Conservation (phyloP, 441 rosid species). For the Adansonia rubrostipa region DNA sequence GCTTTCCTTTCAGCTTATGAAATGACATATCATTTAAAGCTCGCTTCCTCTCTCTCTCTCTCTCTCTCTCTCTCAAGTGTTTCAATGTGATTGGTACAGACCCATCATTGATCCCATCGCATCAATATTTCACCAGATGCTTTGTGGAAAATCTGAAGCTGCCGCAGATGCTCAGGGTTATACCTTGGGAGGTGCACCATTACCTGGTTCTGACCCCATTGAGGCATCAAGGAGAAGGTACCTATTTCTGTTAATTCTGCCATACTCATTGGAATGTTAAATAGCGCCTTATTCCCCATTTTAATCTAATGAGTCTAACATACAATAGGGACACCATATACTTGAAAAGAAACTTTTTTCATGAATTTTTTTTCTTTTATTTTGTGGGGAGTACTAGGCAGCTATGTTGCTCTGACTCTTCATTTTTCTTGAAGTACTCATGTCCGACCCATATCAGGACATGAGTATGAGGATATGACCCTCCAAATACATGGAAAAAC, state of each 20-base stretch:
- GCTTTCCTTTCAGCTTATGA: conserved; percentile 14
- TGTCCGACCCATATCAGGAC: too few species aligned
- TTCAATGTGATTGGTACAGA: conserved; percentile 43
- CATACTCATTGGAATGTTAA: not conserved
- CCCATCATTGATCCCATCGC: conserved; percentile 80
- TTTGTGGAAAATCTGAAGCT: conserved; percentile 71
- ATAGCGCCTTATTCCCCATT: not conserved
- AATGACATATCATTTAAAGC: conserved; percentile 1
- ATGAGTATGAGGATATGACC: too few species aligned
- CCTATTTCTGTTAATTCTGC: not conserved
- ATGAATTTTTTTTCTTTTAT: not conserved
- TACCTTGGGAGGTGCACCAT: conserved; percentile 62
- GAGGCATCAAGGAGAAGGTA: conserved; percentile 98
- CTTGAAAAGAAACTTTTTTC: not conserved
- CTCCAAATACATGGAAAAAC: too few species aligned
- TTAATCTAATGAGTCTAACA: not conserved
- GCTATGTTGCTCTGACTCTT: too few species aligned
- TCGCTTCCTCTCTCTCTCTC: too few species aligned
- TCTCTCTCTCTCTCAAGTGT: conserved; percentile 4
- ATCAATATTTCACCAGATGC: conserved; percentile 71
- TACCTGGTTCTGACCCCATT: conserved; percentile 90
- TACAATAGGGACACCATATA: not conserved
- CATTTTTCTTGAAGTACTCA: too few species aligned
- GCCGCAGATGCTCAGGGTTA: conserved; percentile 52
- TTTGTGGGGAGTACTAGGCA: not conserved